These are phyloP conservation scores for Brettanomyces anomalus DNA, from an alignment of 805 yeast species.

Conservation along the genomic window DNA sequence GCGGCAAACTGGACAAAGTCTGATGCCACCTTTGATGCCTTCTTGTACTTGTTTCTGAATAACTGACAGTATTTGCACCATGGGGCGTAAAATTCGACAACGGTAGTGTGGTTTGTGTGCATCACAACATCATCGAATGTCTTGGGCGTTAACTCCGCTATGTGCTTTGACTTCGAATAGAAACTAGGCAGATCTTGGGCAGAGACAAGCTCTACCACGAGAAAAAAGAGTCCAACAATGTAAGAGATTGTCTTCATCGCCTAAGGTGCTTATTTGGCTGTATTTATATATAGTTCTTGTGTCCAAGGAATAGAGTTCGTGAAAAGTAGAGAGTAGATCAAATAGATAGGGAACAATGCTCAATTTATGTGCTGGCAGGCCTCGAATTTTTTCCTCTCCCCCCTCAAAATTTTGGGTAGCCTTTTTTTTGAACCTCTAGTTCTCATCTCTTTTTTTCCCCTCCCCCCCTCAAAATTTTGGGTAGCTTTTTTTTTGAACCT, in stretches of 20 bases:
- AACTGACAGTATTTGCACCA: constrained; percentile 95
- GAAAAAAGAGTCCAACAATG: neutral
- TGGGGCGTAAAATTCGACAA: constrained; percentile 90
- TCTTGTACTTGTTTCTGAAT: constrained; percentile 53
- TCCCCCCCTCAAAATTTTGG: too few species aligned
- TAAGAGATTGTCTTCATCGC: neutral
- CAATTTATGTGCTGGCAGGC: too few species aligned
- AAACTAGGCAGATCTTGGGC: constrained; percentile 6
- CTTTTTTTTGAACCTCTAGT: too few species aligned
- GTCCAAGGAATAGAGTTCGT: neutral
- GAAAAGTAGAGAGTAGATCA: neutral
- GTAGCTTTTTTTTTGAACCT: too few species aligned
- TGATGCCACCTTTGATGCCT: constrained; percentile 52
- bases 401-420: too few species aligned
- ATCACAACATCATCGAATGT: constrained; percentile 62
- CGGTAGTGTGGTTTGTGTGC: constrained; percentile 64
- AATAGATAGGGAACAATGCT: too few species aligned
- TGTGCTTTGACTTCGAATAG: constrained; percentile 17
- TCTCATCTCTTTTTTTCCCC: too few species aligned
- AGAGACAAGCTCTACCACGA: neutral
- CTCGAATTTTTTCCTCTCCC: too few species aligned
- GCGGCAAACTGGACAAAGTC: constrained; percentile 63
- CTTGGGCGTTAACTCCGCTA: constrained; percentile 18
- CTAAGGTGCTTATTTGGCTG: neutral
- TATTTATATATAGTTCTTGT: neutral